These are phyloP conservation scores for Aechmea fasciata DNA, from an alignment of 176 grass and related monocot genomes.

Conservation along the genomic window DNA sequence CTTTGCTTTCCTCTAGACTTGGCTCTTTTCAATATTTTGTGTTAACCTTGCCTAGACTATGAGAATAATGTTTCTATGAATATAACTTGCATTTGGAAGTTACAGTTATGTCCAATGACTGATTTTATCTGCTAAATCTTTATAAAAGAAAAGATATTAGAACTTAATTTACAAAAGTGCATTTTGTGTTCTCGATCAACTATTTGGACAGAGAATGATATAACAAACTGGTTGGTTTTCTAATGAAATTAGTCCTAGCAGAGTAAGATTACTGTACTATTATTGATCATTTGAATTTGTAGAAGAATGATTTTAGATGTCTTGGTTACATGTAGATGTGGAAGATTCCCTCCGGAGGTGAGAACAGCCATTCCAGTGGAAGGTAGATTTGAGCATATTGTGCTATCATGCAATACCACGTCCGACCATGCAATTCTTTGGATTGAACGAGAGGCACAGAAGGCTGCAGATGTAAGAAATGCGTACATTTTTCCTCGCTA, in stretches of 20 bases:
- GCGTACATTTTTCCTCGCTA: slow-evolving; percentile 1
- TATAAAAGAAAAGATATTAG: no score
- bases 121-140: no score
- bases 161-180: no score
- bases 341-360: slow-evolving; percentile 85
- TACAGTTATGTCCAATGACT: no score
- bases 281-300: not conserved
- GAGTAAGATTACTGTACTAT: slow-evolving; percentile 1
- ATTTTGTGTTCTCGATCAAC: no score
- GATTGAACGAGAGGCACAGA: slow-evolving; percentile 77
- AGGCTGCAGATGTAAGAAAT: slow-evolving; percentile 63
- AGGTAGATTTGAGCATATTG: slow-evolving; percentile 94
- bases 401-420: slow-evolving; percentile 90
- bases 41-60: no score
- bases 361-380: slow-evolving; percentile 96
- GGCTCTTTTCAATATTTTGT: no score
- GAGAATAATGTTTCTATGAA: no score
- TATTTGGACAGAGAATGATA: no score
- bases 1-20: no score
- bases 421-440: slow-evolving; percentile 93
- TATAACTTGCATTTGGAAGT: no score
- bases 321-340: slow-evolving; percentile 44
- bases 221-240: not conserved
- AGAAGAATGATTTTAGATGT: not conserved
- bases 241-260: not conserved